Base-by-base conservation (phyloP, 2,329 filamentous ascomycete genomes). In the Beauveria scarabaeidicola region DNA sequence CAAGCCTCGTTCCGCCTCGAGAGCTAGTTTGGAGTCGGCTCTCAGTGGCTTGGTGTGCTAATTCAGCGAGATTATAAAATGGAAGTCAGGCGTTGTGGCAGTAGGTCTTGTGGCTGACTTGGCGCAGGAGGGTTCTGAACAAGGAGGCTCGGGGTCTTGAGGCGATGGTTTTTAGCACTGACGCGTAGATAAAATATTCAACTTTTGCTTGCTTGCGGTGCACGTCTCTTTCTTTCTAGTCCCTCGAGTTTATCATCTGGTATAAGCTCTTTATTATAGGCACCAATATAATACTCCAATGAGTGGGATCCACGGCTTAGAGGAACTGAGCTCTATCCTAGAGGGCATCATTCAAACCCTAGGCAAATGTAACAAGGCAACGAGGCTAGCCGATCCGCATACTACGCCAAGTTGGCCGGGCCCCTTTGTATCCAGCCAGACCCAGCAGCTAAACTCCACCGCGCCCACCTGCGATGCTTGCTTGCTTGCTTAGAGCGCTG, bases 301-400 rank as follows among this genome's bases (percentile, higher is more conserved):
- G 52, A 6, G n/a, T 21, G 15, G 29, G 44, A 50, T 41, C 55
- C 55, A 43, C 47, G 46, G 36, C 54, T 13, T 40, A 43, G 43
- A 32, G 53, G 43, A 32, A 38, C n/a, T 27, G 55, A 17, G 55
- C 55, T 52, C 55, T 47, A 44, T 51, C 17, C 8, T 41, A 4
- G 32, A 27, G 25, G 54, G 46, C 23, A 48, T 44, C 29, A 19
- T 46, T 57, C 15, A 43, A 58, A 29, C 23, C 21, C 21, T 53
- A 17, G 38, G n/a, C 54, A 58, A 36, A 58, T 58, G 55, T 58
- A 51, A 58, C 55, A 36, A 58, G 55, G 32, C 32, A 36, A 58
- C 55, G 47, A 58, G 55, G 55, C 55, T 58, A 38, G 46, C 55
- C 47, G 55, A 58, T 58, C 55, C 55, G 55, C 47, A 51, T 25